Evolutionary conservation across 495 filamentous ascomycete genomes (phyloP).

Genomic region (Aspergillus ellipticus): DNA sequence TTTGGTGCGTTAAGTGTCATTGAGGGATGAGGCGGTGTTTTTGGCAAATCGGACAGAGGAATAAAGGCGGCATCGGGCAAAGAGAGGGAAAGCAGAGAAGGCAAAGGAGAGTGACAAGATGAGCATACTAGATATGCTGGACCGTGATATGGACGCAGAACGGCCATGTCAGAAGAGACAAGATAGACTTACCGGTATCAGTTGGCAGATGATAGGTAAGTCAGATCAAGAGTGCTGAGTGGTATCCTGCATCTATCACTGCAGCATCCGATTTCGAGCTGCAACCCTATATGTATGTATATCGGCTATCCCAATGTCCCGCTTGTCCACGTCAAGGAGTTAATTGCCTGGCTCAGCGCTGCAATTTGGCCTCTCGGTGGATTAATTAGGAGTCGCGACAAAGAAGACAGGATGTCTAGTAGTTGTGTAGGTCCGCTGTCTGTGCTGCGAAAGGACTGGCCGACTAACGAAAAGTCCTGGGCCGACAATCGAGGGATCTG

Average conservation of each 20-base stretch:
- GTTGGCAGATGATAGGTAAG: background rate
- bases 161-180: background rate
- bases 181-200: constrained; percentile 1
- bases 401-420: background rate
- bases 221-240: background rate
- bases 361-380: background rate
- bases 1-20: background rate
- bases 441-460: background rate
- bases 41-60: background rate
- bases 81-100: background rate
- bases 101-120: background rate
- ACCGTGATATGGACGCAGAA: background rate
- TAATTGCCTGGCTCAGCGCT: background rate
- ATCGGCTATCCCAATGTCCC: constrained; percentile 7
- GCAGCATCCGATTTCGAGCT: constrained; percentile 16
- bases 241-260: constrained; percentile 19
- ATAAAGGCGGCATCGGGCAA: background rate
- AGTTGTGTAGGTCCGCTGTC: background rate
- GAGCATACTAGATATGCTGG: background rate
- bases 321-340: constrained; percentile 12
- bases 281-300: constrained; percentile 20
- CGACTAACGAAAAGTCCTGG: background rate
- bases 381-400: constrained; percentile 1
- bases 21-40: background rate
- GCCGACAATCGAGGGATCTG: constrained; percentile 14